These are phyloP conservation scores for Fusarium sp. DNA, from an alignment of 2,329 filamentous ascomycete species.

Conservation along the genomic window DNA sequence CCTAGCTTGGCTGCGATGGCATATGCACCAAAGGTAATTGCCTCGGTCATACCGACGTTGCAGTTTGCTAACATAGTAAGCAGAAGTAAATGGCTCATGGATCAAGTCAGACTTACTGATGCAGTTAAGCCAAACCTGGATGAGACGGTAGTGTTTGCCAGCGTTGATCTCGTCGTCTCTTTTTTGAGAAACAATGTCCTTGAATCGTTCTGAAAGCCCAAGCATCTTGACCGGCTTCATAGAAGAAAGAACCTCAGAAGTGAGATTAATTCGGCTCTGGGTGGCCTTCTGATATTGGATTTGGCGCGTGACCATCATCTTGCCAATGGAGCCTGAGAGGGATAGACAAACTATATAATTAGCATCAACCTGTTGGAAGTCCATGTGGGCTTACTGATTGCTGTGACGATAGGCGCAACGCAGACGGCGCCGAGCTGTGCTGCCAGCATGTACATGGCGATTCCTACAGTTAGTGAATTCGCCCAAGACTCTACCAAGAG, in stretches of 20 bases:
- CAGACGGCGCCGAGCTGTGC: conserved; percentile 53
- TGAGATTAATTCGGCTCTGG: conserved; percentile 53
- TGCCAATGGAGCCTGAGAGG: conserved; percentile 43
- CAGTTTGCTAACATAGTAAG: conserved; percentile 43
- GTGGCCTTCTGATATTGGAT: conserved; percentile 52
- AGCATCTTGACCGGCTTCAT: conserved; percentile 55
- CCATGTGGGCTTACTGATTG: conserved; percentile 45
- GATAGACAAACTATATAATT: conserved; percentile 39
- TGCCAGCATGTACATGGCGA: conserved; percentile 51
- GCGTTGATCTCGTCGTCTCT: conserved; percentile 46
- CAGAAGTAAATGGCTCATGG: not conserved
- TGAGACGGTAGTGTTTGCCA: conserved; percentile 45
- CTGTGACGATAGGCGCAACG: conserved; percentile 51
- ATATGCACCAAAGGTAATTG: conserved; percentile 51
- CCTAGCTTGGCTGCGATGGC: conserved; percentile 48
- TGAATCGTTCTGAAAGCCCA: conserved; percentile 49
- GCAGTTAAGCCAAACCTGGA: conserved; percentile 48
- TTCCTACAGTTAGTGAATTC: conserved; percentile 49
- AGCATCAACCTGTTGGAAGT: not conserved
- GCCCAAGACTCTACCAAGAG: conserved; percentile 52
- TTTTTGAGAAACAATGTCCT: conserved; percentile 43
- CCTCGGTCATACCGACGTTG: conserved; percentile 47
- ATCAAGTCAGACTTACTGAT: conserved; percentile 41
- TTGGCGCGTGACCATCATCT: conserved; percentile 48
- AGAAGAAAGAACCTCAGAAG: conserved; percentile 50